Base-by-base conservation (phyloP, 208 protist species). In the Leishmania mexicana region DNA sequence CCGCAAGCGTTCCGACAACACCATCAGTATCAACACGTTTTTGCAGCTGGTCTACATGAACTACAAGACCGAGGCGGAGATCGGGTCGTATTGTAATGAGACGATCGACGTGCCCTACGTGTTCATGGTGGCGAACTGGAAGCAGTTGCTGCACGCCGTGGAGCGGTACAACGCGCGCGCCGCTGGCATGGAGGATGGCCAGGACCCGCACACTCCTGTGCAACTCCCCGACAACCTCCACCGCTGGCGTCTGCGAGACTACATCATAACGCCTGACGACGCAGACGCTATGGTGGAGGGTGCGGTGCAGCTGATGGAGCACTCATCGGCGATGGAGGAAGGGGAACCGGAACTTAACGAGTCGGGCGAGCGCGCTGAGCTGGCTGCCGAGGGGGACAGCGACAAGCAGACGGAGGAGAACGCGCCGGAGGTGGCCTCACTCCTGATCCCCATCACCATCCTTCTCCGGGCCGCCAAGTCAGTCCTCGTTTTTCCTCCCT, bases 91-190 rank as follows among this genome's bases (percentile, higher is more conserved):
- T 54, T 80, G 79, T 49, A 70, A 81, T 24, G 81, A 86, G 60
- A 83, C 84, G 38, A 70, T 90, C 49, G 93, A 96, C 77, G 82
- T 79, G 78, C 81, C 88, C 28, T 96, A 96, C 81, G 47, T 89
- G 24, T 93, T 95, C 81, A 92, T 91, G n/a, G 76, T 92, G 5
- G 77, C 90, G 40, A 96, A 96, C 89, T 96, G 93, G 93, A 96
- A 96, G 82, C 89, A 90, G 81, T 54, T 96, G 60, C 79, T 96
- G 40, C 80, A 84, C 1, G 91, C 89, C 8, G 87, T 92, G 86
- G 89, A 89, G 53, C 83, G 85, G 71, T 88, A 89, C 81, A 93
- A 93, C 82, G 64, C 24, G 35, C 65, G 80, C 53, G 67, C 35
- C 54, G 73, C 62, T 13, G 57, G 54, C 13, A 28, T 19, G 58